Conservation (phyloP, 164 flowering plant genomes). For the Stephania japonica region DNA sequence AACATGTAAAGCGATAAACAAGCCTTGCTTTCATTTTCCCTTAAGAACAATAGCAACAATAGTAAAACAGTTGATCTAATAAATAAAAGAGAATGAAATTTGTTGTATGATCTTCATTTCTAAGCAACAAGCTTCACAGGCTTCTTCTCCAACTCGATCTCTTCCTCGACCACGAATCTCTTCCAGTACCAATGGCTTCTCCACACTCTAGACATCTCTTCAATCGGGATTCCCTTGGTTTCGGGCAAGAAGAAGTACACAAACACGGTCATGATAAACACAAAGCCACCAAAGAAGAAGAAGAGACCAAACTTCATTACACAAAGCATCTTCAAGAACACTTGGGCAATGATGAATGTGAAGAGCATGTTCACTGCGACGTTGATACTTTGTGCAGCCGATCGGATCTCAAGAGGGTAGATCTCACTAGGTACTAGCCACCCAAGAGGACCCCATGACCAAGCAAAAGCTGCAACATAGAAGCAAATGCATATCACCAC, state of each 20-base stretch:
- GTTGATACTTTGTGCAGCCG: conserved; percentile 16
- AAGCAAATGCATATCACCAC: conserved; percentile 10
- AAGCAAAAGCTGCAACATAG: conserved; percentile 11
- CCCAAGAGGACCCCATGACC: conserved; percentile 22
- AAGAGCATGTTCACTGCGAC: conserved; percentile 19
- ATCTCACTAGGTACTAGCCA: conserved; percentile 17
- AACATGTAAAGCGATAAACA: background rate
- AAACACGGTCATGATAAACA: conserved; percentile 9
- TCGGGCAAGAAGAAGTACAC: conserved; percentile 16
- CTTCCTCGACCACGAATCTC: background rate
- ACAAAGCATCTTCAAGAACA: conserved; percentile 14
- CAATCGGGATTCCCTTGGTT: conserved; percentile 15
- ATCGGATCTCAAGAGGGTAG: conserved; percentile 13
- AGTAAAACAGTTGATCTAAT: background rate
- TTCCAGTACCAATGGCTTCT: background rate
- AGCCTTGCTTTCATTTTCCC: background rate
- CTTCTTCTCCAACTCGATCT: conserved; percentile 1
- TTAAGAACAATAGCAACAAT: background rate
- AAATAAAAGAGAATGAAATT: background rate
- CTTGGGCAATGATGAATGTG: conserved; percentile 17
- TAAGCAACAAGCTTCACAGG: background rate
- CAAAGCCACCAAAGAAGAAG: conserved; percentile 14
- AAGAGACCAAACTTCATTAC: conserved; percentile 10
- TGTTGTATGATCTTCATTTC: background rate
- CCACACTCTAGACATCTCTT: conserved; percentile 7